Conservation (phyloP, 1,284 basidiomycete species). For the Athelia sp. region DNA sequence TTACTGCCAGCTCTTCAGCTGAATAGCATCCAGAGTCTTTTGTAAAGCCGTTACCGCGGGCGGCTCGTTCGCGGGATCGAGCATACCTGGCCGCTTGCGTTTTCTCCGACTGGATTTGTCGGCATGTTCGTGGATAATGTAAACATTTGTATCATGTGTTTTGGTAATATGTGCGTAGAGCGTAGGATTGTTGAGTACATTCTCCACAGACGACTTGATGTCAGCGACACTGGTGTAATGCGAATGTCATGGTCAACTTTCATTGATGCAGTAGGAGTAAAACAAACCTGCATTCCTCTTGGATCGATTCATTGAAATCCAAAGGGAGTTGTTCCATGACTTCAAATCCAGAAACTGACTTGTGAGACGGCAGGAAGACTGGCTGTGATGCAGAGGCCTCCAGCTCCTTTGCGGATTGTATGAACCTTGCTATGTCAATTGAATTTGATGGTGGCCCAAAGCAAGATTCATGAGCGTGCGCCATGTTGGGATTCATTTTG, state of each 20-base stretch:
- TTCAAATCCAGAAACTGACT: conserved; percentile 11
- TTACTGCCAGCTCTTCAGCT: conserved; percentile 59
- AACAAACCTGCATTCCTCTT: conserved; percentile 38
- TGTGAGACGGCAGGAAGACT: background rate
- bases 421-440: background rate
- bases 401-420: background rate
- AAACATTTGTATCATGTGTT: conserved; percentile 45
- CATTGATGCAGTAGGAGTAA: background rate
- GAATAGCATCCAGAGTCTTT: conserved; percentile 39
- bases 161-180: conserved; percentile 52
- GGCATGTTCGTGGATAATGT: conserved; percentile 40
- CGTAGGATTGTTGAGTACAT: conserved; percentile 49
- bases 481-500: conserved; percentile 1
- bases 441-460: conserved; percentile 1
- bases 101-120: conserved; percentile 33
- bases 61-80: conserved; percentile 27
- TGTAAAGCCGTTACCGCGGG: conserved; percentile 43
- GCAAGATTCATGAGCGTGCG: background rate
- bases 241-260: background rate
- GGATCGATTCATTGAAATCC: conserved; percentile 22
- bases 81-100: conserved; percentile 32
- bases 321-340: conserved; percentile 21
- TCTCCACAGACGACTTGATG: conserved; percentile 38
- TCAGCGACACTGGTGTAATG: conserved; percentile 46
- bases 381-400: background rate